Conservation (phyloP, 495 filamentous ascomycete species). For the Penicillium steckii region DNA sequence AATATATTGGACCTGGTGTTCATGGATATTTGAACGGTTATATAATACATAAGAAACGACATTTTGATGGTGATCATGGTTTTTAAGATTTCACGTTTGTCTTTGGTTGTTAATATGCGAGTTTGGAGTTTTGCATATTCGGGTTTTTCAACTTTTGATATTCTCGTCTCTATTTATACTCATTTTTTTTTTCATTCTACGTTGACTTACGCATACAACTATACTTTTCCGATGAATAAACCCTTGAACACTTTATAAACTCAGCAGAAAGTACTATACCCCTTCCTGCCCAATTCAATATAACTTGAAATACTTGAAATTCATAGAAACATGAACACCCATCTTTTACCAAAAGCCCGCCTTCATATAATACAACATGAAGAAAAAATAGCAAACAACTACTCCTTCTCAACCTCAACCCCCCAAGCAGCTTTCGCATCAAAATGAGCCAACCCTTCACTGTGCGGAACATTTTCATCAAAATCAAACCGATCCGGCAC, state of each 20-base stretch:
- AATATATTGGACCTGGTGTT: too few relatives aligned
- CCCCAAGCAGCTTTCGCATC: slow-evolving; percentile 17
- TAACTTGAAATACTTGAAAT: too few relatives aligned
- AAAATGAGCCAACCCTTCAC: slow-evolving; percentile 12
- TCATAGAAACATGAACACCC: too few relatives aligned
- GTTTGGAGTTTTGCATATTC: not conserved
- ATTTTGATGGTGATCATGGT: slow-evolving; percentile 1
- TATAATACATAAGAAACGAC: slow-evolving; percentile 1
- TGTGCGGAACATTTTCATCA: slow-evolving; percentile 26
- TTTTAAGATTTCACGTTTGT: not conserved
- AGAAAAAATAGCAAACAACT: not conserved
- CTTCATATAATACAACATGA: not conserved
- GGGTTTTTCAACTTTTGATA: not conserved
- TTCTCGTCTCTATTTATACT: slow-evolving; percentile 2
- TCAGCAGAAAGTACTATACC: too few relatives aligned
- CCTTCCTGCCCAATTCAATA: too few relatives aligned
- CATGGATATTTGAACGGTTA: not conserved
- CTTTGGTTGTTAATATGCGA: not conserved
- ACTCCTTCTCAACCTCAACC: slow-evolving; percentile 7
- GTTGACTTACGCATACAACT: not conserved
- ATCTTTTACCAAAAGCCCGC: too few relatives aligned
- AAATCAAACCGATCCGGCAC: slow-evolving; percentile 44
- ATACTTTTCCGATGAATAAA: not conserved
- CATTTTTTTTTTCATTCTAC: not conserved
- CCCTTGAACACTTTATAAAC: too few relatives aligned